A percentile compares a stretch with the other conserved stretches of the same genome.
Evolutionary conservation across 495 filamentous ascomycete species (phyloP).

Genomic region (Penicillium cataractarum): DNA sequence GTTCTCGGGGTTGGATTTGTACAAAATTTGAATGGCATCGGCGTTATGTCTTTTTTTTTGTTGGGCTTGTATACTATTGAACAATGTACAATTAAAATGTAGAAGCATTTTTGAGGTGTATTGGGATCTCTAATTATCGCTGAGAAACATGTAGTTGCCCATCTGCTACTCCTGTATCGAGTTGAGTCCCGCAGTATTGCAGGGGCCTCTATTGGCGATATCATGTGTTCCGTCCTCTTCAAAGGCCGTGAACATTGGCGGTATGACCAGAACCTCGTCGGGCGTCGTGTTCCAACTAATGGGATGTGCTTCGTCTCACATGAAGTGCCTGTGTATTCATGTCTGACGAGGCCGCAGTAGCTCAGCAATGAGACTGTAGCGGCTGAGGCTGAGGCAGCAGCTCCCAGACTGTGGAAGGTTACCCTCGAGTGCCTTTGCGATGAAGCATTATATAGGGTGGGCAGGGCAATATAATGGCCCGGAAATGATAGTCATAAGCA

Average conservation of each 20-base stretch:
- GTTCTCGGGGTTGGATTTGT: background rate
- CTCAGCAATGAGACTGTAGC: background rate
- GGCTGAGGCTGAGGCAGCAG: no score
- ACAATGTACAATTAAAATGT: constrained; percentile 14
- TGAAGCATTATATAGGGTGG: background rate
- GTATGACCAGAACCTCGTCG: background rate
- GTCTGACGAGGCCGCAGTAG: background rate
- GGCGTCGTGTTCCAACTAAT: background rate
- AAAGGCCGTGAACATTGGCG: background rate
- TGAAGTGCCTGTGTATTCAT: background rate
- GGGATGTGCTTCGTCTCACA: no score
- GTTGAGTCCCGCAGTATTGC: background rate
- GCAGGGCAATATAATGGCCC: background rate
- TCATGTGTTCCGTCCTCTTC: background rate
- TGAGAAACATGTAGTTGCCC: background rate
- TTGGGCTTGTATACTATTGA: constrained; percentile 19
- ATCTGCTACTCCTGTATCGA: background rate
- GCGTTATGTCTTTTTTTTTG: constrained; percentile 12
- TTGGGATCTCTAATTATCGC: background rate
- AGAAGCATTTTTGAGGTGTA: background rate
- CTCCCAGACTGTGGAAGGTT: no score
- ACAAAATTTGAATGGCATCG: constrained; percentile 10
- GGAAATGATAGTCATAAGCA: background rate
- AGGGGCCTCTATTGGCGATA: background rate
- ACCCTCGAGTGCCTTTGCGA: background rate